These are phyloP conservation scores for Thuidium tamariscinum DNA, from an alignment of 225 moss, liverwort and hornwort species.

Conservation along the genomic window DNA sequence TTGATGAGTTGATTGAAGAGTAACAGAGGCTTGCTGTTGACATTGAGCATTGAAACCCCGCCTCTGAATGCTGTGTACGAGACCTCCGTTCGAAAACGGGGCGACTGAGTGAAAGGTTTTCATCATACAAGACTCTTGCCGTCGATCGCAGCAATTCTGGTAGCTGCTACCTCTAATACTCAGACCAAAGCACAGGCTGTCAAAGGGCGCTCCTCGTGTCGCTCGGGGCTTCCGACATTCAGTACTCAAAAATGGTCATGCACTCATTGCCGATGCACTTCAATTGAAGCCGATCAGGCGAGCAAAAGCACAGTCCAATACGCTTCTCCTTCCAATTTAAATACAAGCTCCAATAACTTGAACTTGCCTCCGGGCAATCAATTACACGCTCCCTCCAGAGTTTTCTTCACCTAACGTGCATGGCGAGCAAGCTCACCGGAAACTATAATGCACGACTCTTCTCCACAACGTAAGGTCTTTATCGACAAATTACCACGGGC, in stretches of 20 bases:
- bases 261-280: background rate
- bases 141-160: background rate
- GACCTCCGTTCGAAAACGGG: slow-evolving; percentile 2
- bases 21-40: background rate
- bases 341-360: background rate
- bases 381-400: background rate
- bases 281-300: background rate
- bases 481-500: background rate
- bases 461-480: background rate
- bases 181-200: background rate
- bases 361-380: background rate
- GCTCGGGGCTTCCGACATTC: background rate
- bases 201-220: background rate
- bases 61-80: background rate
- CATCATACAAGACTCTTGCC: background rate
- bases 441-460: background rate
- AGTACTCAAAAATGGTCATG: background rate
- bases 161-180: background rate
- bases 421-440: background rate
- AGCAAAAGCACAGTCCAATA: background rate
- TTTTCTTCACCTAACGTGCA: background rate
- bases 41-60: background rate
- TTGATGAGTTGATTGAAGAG: slow-evolving; percentile 3
- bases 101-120: slow-evolving; percentile 1
- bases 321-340: background rate